Base-by-base conservation (phyloP, 1,139 yeast species). In the Yamadazyma diospyri region DNA sequence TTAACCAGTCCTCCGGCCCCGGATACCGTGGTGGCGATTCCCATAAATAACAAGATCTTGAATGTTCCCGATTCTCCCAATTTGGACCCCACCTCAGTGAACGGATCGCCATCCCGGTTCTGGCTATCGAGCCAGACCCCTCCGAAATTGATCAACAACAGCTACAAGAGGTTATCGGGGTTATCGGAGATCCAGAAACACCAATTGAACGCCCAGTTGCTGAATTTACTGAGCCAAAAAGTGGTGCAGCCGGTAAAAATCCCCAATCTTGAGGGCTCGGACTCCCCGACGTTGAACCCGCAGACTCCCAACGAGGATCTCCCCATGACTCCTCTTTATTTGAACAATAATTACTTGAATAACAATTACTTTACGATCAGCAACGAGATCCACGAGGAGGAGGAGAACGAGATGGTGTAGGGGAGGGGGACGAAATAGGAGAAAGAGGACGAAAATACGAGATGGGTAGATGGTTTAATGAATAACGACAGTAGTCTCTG, bases 101-200 rank as follows among this genome's bases (percentile, higher is more conserved):
- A 73, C 3, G 77, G 76, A 1, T 72, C 78, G 3, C 81, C 81
- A 1, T 72, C 79, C 5, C 52, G 75, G 30, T 72, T 75, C 42
- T 70, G 76, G 69, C 53, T 76, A 26, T 61, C 69, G 13, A 65
- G 72, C 15, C 72, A 70, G 36, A 72, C 79, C 0, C 80, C 80
- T 1, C 79, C 81, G 6, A 41, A 57, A 23, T 53, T 63, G 2
- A 34, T 55, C 17, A 47, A 48, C n/a, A 46, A 44, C 30, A 54
- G 63, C 4, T 46, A 45, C 25, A 46, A 50, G 32, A 36, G 42
- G 52, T 19, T 41, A 43, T 14, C 57, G 48, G 31, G 30, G n/a
- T 31, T 41, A 13, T 35, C 43, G 3, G 36, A 33, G 10, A 27
- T 20, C 17, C 26, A 27, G 16, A 30, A 30, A 14, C 23, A 16